Percentiles rank a stretch among this genome's conserved stretches.
Evolutionary conservation across 371 early-diverging fungal genomes (phyloP).

Genomic region (Rhizopus arrhizus): DNA sequence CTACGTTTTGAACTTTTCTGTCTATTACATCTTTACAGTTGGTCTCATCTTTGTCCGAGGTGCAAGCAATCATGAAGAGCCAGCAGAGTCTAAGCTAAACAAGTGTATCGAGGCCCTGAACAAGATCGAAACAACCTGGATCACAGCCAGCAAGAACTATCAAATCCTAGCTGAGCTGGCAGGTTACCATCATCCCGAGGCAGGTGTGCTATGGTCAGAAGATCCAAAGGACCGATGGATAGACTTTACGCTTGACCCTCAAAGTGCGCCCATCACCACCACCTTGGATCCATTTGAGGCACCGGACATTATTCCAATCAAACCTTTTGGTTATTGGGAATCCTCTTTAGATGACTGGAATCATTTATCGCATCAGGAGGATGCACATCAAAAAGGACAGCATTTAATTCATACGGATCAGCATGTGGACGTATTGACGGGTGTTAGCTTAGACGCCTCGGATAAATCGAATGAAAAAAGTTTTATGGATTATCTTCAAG

Average conservation of each 20-base stretch:
- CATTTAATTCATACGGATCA: slow-evolving; percentile 39
- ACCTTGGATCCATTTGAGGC: slow-evolving; percentile 41
- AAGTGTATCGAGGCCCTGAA: slow-evolving; percentile 42
- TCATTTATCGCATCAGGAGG: slow-evolving; percentile 35
- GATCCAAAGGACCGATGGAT: background rate
- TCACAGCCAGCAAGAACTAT: slow-evolving; percentile 36
- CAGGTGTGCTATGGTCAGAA: background rate
- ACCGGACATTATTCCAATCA: slow-evolving; percentile 35
- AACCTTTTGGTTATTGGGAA: slow-evolving; percentile 25
- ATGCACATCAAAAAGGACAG: slow-evolving; percentile 23
- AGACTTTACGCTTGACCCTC: background rate
- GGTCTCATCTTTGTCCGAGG: slow-evolving; percentile 42
- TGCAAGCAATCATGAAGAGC: slow-evolving; percentile 14
- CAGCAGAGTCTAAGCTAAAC: slow-evolving; percentile 34
- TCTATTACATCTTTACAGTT: slow-evolving; percentile 47
- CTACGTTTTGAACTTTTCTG: slow-evolving; percentile 39
- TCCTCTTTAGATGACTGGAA: slow-evolving; percentile 33
- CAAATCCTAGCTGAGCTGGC: slow-evolving; percentile 51
- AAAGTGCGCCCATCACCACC: background rate
- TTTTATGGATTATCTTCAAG: background rate
- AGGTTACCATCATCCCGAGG: slow-evolving; percentile 32
- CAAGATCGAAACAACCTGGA: slow-evolving; percentile 44
- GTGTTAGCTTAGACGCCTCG: slow-evolving; percentile 25
- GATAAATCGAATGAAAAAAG: background rate
- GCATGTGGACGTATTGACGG: slow-evolving; percentile 42